These are phyloP conservation scores for Fusarium sp. DNA, from an alignment of 2,329 filamentous ascomycete species.

Conservation along the genomic window DNA sequence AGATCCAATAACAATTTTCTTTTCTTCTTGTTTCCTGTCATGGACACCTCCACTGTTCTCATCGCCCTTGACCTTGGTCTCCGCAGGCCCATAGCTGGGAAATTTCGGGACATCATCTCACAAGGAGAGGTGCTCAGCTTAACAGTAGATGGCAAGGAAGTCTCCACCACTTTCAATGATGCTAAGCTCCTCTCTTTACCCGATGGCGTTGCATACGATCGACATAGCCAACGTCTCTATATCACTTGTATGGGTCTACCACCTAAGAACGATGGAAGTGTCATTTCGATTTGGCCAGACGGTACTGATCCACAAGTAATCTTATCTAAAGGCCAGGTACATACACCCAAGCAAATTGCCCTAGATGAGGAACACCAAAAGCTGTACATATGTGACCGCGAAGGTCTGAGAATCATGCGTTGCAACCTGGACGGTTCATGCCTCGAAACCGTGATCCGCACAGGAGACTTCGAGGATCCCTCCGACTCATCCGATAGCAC, in stretches of 20 bases:
- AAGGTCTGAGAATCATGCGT: constrained; percentile 55
- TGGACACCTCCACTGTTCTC: too few species aligned
- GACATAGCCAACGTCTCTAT: too few species aligned
- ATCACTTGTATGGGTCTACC: constrained; percentile 57
- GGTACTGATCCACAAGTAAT: constrained; percentile 63
- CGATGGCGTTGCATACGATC: too few species aligned
- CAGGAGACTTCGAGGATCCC: background rate
- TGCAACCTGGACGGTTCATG: constrained; percentile 55
- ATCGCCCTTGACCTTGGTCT: too few species aligned
- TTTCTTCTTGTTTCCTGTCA: too few species aligned
- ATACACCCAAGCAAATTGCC: constrained; percentile 62
- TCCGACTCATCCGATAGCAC: background rate
- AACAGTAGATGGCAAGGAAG: too few species aligned
- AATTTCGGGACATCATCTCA: too few species aligned
- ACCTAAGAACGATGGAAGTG: constrained; percentile 56
- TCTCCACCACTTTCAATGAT: too few species aligned
- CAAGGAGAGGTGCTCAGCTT: too few species aligned
- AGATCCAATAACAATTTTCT: too few species aligned
- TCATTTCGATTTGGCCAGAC: constrained; percentile 62
- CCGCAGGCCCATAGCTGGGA: too few species aligned
- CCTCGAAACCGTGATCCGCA: background rate
- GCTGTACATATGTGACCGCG: constrained; percentile 60
- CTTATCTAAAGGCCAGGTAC: constrained; percentile 54
- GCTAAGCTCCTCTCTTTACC: too few species aligned
- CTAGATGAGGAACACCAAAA: constrained; percentile 26